Evolutionary conservation across 2,329 filamentous ascomycete species (phyloP).

Genomic region (Erysiphe neolycopersici): DNA sequence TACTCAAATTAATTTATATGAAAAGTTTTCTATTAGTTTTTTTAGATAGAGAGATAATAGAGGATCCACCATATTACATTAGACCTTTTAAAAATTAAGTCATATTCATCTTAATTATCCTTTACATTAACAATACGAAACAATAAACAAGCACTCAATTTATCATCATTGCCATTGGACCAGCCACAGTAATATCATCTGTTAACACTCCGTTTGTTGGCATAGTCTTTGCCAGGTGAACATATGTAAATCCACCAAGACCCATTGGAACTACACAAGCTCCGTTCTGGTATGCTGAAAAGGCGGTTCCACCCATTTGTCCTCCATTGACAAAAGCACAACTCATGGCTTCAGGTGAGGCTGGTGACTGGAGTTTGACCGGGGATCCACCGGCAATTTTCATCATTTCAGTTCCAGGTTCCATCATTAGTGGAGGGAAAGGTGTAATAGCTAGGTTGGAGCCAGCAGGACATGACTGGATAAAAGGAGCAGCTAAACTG

Average conservation of each 20-base stretch:
- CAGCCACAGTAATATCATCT: slow-evolving; percentile 39
- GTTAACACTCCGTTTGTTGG: slow-evolving; percentile 25
- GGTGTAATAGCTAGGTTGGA: slow-evolving; percentile 35
- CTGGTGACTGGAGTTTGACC: slow-evolving; percentile 21
- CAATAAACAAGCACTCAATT: slow-evolving; percentile 4
- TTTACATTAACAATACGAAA: no score
- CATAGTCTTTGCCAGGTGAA: slow-evolving; percentile 31
- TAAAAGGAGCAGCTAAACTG: slow-evolving; percentile 47
- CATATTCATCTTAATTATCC: no score
- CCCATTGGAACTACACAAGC: slow-evolving; percentile 34
- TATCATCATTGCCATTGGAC: slow-evolving; percentile 27
- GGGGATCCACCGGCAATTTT: slow-evolving; percentile 17
- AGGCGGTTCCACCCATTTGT: slow-evolving; percentile 28
- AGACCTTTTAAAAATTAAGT: no score
- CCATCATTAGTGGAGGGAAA: slow-evolving; percentile 31
- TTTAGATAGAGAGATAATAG: no score
- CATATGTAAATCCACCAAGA: slow-evolving; percentile 36
- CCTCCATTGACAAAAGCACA: slow-evolving; percentile 42
- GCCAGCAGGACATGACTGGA: slow-evolving; percentile 38
- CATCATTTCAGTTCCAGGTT: slow-evolving; percentile 16
- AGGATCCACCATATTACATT: no score
- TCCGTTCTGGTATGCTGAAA: slow-evolving; percentile 26
- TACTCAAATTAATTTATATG: no score
- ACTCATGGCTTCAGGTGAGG: slow-evolving; percentile 25
- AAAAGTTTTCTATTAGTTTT: no score